These are phyloP conservation scores for Aureobasidium sp. DNA, from an alignment of 2,329 filamentous ascomycete genomes.

Conservation along the genomic window DNA sequence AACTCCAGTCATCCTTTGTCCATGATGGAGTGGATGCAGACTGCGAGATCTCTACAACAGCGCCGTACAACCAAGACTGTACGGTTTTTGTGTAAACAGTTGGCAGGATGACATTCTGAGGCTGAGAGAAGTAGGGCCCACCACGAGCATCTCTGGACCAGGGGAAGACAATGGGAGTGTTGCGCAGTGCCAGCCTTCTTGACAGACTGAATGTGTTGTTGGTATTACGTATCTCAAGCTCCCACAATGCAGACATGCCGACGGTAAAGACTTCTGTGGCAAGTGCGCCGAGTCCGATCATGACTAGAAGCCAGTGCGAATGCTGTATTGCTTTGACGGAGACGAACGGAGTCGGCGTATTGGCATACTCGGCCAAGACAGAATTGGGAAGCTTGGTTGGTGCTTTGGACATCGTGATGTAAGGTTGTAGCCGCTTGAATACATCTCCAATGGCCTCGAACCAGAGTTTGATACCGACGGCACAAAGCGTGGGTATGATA, in stretches of 20 bases:
- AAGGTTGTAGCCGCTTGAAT: neutral
- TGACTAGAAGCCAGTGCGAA: slow-evolving; percentile 4
- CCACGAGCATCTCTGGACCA: no score
- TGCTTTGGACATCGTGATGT: neutral
- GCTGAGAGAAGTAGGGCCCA: no score
- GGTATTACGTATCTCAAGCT: no score
- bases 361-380: neutral
- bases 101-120: no score
- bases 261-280: slow-evolving; percentile 2
- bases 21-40: neutral
- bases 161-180: no score
- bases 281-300: neutral
- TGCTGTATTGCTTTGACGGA: neutral
- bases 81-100: no score
- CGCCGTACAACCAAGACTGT: slow-evolving; percentile 3
- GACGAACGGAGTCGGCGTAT: neutral
- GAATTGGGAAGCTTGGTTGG: neutral
- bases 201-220: no score
- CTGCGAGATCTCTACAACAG: neutral
- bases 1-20: no score
- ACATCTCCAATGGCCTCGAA: neutral
- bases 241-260: slow-evolving; percentile 13
- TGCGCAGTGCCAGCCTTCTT: no score
- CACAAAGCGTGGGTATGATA: neutral
- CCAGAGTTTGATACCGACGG: neutral